Evolutionary conservation across 208 protist genomes (phyloP).

Genomic region (Endotrypanum monterogeii): DNA sequence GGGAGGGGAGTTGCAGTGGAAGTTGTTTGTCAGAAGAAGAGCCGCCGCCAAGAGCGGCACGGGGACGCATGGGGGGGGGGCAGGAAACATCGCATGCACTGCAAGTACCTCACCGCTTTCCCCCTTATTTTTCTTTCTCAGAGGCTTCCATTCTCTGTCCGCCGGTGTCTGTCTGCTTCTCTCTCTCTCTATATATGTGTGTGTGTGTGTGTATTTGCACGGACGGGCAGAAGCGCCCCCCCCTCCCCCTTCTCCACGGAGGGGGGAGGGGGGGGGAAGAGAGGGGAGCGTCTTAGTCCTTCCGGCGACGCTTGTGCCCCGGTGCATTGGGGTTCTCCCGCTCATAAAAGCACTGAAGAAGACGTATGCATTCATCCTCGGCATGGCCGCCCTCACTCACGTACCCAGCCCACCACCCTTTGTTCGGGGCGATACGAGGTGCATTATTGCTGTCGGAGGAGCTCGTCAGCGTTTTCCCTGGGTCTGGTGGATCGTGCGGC

Average conservation of each 20-base stretch:
- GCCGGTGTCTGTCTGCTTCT: too few species aligned
- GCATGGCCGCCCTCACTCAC: conserved; percentile 68
- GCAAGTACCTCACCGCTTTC: not conserved
- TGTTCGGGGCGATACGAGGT: too few species aligned
- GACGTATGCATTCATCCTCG: conserved; percentile 54
- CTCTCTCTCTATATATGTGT: not conserved
- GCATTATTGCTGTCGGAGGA: not conserved
- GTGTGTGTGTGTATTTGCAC: not conserved
- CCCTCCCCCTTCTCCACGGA: not conserved
- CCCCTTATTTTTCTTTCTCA: too few species aligned
- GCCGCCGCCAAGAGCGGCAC: not conserved
- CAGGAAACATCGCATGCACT: not conserved
- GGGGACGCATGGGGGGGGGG: not conserved
- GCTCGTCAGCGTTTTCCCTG: not conserved
- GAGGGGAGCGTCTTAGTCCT: conserved; percentile 13
- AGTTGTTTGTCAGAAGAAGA: not conserved
- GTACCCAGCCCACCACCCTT: conserved; percentile 39
- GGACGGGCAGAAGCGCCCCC: not conserved
- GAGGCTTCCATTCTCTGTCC: too few species aligned
- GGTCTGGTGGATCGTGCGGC: not conserved
- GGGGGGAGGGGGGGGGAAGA: not conserved
- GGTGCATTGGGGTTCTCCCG: conserved; percentile 82
- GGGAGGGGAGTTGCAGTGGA: not conserved
- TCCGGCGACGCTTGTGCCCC: conserved; percentile 65
- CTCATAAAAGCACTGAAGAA: conserved; percentile 86